Conservation (phyloP, 129 eudicot genomes). For the Oenanthe sinensis region DNA sequence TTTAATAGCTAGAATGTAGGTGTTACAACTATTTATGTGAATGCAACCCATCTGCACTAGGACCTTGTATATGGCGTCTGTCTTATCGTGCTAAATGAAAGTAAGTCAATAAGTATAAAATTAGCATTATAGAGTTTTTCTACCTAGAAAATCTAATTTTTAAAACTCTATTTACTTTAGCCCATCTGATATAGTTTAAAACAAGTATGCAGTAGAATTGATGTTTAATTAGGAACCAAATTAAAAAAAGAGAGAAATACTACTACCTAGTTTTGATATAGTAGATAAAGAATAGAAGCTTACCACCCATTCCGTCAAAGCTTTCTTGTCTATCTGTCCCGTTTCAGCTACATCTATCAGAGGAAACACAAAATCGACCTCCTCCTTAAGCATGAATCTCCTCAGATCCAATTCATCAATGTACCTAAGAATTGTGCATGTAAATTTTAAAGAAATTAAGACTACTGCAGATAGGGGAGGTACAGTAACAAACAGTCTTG, state of each 20-base stretch:
- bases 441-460: background rate
- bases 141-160: background rate
- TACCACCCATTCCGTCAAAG: constrained; percentile 92
- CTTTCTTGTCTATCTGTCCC: constrained; percentile 49
- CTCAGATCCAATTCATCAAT: constrained; percentile 64
- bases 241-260: background rate
- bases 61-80: background rate
- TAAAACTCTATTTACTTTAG: background rate
- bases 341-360: constrained; percentile 60
- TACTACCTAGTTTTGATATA: background rate
- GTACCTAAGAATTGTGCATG: constrained; percentile 26
- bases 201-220: background rate
- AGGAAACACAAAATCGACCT: constrained; percentile 71
- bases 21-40: background rate
- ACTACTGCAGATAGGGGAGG: background rate
- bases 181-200: background rate
- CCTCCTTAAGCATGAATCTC: constrained; percentile 82
- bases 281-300: constrained; percentile 5
- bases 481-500: background rate
- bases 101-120: background rate
- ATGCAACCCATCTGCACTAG: constrained; percentile 1
- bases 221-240: background rate
- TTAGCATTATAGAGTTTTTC: background rate
- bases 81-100: background rate
- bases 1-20: background rate